These are phyloP conservation scores for Septoria petroselini DNA, from an alignment of 2,329 filamentous ascomycete genomes.

Conservation along the genomic window DNA sequence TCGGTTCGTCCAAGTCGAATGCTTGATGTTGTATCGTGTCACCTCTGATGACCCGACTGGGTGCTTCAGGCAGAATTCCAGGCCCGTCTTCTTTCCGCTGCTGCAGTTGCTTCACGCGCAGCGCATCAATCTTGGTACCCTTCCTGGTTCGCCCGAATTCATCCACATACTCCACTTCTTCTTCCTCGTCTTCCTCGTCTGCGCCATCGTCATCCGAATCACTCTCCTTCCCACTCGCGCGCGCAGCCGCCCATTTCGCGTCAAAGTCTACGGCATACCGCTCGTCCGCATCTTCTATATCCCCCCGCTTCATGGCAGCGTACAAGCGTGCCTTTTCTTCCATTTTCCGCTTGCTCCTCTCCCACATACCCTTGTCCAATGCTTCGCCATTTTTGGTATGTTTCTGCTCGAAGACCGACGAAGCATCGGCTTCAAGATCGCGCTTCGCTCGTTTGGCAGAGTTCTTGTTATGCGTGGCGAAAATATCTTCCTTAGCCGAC, in stretches of 20 bases:
- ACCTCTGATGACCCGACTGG: slow-evolving; percentile 73
- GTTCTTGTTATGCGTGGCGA: slow-evolving; percentile 63
- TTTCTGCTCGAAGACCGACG: slow-evolving; percentile 60
- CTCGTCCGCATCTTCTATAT: slow-evolving; percentile 62
- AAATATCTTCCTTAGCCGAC: slow-evolving; percentile 66
- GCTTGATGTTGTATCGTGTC: slow-evolving; percentile 80
- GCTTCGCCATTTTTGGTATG: slow-evolving; percentile 60
- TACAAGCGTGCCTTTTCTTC: slow-evolving; percentile 88
- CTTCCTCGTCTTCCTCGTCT: slow-evolving; percentile 48
- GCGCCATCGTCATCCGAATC: slow-evolving; percentile 43
- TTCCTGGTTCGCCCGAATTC: slow-evolving; percentile 83
- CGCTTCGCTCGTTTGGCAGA: slow-evolving; percentile 60
- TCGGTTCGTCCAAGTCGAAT: slow-evolving; percentile 69
- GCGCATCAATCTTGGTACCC: slow-evolving; percentile 68
- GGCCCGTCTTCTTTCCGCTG: slow-evolving; percentile 62
- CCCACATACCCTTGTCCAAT: slow-evolving; percentile 56
- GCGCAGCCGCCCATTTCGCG: slow-evolving; percentile 78
- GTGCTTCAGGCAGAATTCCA: slow-evolving; percentile 64
- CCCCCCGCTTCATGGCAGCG: slow-evolving; percentile 84
- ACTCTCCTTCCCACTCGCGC: slow-evolving; percentile 44
- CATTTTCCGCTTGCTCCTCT: slow-evolving; percentile 75
- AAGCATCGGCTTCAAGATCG: slow-evolving; percentile 55
- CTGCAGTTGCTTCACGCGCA: slow-evolving; percentile 57
- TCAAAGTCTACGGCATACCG: slow-evolving; percentile 85
- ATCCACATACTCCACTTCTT: slow-evolving; percentile 84